Conservation (phyloP, 164 flowering plant species). For the Paratinospora sagittata region DNA sequence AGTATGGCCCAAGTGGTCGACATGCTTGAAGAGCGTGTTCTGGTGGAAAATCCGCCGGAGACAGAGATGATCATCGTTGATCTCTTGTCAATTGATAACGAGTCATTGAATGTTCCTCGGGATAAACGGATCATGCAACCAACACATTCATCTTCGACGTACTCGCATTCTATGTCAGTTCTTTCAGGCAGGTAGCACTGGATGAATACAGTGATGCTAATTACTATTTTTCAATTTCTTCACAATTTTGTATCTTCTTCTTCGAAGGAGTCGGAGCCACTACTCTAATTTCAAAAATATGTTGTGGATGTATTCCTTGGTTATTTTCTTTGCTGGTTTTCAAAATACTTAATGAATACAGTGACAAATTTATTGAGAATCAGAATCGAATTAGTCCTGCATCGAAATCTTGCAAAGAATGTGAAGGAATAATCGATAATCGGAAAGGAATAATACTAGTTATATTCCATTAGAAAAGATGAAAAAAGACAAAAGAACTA, state of each 20-base stretch:
- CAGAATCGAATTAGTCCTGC: no score
- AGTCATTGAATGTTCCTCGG: background rate
- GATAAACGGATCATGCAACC: background rate
- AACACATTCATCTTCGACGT: slow-evolving; percentile 14
- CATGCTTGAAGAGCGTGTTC: slow-evolving; percentile 63
- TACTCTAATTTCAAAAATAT: no score
- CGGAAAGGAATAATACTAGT: background rate
- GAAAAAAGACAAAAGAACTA: no score
- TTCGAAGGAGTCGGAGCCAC: no score
- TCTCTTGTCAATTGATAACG: slow-evolving; percentile 39
- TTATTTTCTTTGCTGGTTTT: no score
- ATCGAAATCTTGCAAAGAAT: slow-evolving; percentile 17
- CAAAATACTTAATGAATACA: no score
- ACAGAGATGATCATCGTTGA: slow-evolving; percentile 63
- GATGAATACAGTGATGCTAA: background rate
- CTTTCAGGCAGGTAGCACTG: slow-evolving; percentile 32
- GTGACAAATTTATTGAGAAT: no score
- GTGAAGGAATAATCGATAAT: slow-evolving; percentile 11
- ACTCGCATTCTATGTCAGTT: slow-evolving; percentile 23
- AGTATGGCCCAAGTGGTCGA: slow-evolving; percentile 66
- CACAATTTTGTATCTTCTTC: no score
- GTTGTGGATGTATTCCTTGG: no score
- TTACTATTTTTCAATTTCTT: no score
- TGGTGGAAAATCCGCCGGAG: slow-evolving; percentile 61
- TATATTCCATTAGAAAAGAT: slow-evolving; percentile 7